These are phyloP conservation scores for Didymella sp. DNA, from an alignment of 2,329 filamentous ascomycete species.

Conservation along the genomic window DNA sequence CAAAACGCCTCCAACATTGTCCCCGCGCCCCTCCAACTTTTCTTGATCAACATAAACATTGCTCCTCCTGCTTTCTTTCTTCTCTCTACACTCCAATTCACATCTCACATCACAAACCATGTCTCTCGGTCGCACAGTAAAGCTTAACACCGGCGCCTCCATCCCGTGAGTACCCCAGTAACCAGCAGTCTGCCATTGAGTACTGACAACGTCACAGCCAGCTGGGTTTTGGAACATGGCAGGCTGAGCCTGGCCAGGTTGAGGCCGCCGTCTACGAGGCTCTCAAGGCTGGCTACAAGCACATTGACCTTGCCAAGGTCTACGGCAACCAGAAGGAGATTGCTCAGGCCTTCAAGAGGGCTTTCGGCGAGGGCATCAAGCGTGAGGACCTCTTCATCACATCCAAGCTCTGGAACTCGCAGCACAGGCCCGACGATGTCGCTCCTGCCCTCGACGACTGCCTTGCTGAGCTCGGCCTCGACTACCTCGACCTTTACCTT, in stretches of 20 bases:
- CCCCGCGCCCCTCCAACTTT: conserved; percentile 17
- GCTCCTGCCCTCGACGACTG: conserved; percentile 74
- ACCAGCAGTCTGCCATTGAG: conserved; percentile 69
- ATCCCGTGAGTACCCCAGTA: conserved; percentile 74
- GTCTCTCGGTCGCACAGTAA: conserved; percentile 52
- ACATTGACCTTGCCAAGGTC: conserved; percentile 41
- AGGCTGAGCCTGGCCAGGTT: conserved; percentile 42
- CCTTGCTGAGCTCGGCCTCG: conserved; percentile 77
- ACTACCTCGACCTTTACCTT: conserved; percentile 90
- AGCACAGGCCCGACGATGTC: conserved; percentile 73
- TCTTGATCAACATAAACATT: conserved; percentile 15
- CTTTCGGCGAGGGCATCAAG: conserved; percentile 53
- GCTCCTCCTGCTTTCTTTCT: background rate
- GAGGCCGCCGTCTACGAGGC: conserved; percentile 52
- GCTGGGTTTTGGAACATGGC: conserved; percentile 53
- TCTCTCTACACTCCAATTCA: conserved; percentile 10
- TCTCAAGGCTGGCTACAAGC: conserved; percentile 42
- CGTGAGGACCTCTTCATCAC: conserved; percentile 56
- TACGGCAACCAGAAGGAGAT: conserved; percentile 45
- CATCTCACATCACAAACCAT: conserved; percentile 22
- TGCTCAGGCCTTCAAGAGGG: conserved; percentile 37
- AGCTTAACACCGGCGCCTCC: conserved; percentile 71
- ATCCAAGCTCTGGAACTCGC: conserved; percentile 90
- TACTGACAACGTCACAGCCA: conserved; percentile 63
- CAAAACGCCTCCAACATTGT: conserved; percentile 20